Percentiles rank a stretch among this genome's conserved stretches.
Conservation (phyloP, 108 stramenopile species). For the Fragilariopsis cylindrus region DNA sequence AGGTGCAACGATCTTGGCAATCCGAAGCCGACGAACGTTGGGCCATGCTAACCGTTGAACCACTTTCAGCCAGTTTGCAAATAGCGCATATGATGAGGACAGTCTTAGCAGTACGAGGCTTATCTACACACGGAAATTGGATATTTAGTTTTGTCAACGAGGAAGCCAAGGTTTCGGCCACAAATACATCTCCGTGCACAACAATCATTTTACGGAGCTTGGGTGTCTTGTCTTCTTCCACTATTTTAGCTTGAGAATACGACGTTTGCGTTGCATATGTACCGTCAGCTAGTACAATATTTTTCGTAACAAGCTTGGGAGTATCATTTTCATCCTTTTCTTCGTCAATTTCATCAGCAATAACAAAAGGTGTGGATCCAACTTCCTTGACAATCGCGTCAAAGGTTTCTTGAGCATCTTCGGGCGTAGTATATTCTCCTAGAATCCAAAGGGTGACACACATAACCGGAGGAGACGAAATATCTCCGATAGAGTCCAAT, state of each 20-base stretch:
- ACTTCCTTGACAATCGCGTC: constrained; percentile 71
- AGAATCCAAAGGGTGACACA: constrained; percentile 98
- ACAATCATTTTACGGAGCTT: constrained; percentile 87
- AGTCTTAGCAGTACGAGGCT: constrained; percentile 77
- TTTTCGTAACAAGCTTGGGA: constrained; percentile 87
- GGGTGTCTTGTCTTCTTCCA: constrained; percentile 67
- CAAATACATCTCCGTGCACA: constrained; percentile 89
- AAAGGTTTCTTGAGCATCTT: constrained; percentile 75
- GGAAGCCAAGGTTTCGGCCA: constrained; percentile 86
- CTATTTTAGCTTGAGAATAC: constrained; percentile 60
- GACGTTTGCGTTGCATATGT: constrained; percentile 98
- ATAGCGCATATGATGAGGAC: constrained; percentile 85
- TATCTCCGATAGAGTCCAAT: constrained; percentile 79
- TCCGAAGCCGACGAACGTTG: constrained; percentile 84
- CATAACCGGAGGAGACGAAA: constrained; percentile 85
- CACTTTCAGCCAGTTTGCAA: constrained; percentile 82
- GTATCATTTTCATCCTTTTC: constrained; percentile 58
- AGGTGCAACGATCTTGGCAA: constrained; percentile 89
- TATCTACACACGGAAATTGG: constrained; percentile 60
- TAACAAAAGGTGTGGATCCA: constrained; percentile 79
- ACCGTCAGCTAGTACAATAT: constrained; percentile 97
- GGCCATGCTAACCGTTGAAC: constrained; percentile 50
- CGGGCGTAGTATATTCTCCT: constrained; percentile 90
- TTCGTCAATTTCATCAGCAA: constrained; percentile 66
- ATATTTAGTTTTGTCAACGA: constrained; percentile 94